Conservation (phyloP, 805 yeast genomes). For the Hanseniaspora jakobsenii region DNA sequence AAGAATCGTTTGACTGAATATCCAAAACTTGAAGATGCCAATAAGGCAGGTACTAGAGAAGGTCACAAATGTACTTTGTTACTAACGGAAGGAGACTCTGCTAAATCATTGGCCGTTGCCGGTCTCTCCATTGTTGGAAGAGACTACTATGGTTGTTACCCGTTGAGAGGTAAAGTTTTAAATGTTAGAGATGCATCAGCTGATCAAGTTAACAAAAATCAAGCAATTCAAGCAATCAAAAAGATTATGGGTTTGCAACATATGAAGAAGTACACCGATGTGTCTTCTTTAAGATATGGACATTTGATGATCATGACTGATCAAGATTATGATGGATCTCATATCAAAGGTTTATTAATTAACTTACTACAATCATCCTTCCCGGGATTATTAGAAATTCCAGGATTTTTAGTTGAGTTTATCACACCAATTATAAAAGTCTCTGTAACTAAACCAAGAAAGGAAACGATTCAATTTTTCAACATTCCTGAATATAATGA, state of each 20-base stretch:
- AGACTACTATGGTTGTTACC: slow-evolving; percentile 89
- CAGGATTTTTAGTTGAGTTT: slow-evolving; percentile 86
- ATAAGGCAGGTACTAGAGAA: slow-evolving; percentile 87
- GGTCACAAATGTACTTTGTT: slow-evolving; percentile 87
- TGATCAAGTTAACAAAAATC: slow-evolving; percentile 87
- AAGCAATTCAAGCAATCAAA: slow-evolving; percentile 88
- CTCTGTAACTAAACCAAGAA: slow-evolving; percentile 53
- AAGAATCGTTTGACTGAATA: slow-evolving; percentile 78
- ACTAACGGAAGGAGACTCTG: slow-evolving; percentile 95
- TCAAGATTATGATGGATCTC: slow-evolving; percentile 99
- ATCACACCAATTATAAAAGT: slow-evolving; percentile 95
- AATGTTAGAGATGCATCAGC: slow-evolving; percentile 94
- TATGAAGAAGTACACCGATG: slow-evolving; percentile 65
- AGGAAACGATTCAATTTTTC: slow-evolving; percentile 59
- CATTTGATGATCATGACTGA: slow-evolving; percentile 98
- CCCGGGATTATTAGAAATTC: slow-evolving; percentile 82
- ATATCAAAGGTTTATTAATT: slow-evolving; percentile 88
- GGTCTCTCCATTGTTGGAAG: slow-evolving; percentile 93
- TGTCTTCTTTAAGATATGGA: slow-evolving; percentile 75
- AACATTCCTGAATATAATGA: slow-evolving; percentile 90
- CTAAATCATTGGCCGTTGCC: slow-evolving; percentile 78
- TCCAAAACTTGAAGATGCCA: slow-evolving; percentile 87
- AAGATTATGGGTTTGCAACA: slow-evolving; percentile 94
- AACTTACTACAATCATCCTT: slow-evolving; percentile 87
- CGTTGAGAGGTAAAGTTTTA: slow-evolving; percentile 84